phyloP scores from a whole-genome alignment of 805 yeast genomes.

The Saturnispora mendoncae region DNA sequence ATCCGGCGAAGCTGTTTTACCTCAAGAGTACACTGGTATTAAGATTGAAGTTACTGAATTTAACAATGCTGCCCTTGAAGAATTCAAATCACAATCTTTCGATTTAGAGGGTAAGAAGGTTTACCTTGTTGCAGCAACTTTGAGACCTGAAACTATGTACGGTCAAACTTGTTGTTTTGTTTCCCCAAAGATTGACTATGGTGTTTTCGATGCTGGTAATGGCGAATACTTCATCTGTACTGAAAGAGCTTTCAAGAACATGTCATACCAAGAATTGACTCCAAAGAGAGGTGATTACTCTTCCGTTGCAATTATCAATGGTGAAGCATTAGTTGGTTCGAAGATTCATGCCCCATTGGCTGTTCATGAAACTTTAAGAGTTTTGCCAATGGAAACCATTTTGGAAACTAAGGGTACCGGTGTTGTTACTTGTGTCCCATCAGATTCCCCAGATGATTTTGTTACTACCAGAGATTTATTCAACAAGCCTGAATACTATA shows the following conservation, averaged over 20 bases:
- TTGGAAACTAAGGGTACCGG: slow-evolving; percentile 96
- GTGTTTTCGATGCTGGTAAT: slow-evolving; percentile 78
- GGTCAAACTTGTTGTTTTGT: slow-evolving; percentile 98
- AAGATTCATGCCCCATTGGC: slow-evolving; percentile 81
- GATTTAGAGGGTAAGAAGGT: slow-evolving; percentile 50
- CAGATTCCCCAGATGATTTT: slow-evolving; percentile 97
- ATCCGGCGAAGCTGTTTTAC: slow-evolving; percentile 93
- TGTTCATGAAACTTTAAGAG: slow-evolving; percentile 56
- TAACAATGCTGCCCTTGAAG: slow-evolving; percentile 46
- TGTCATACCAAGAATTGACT: slow-evolving; percentile 89
- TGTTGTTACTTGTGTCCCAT: slow-evolving; percentile 97
- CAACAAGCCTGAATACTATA: slow-evolving; percentile 86
- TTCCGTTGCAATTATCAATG: slow-evolving; percentile 52
- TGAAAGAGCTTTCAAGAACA: slow-evolving; percentile 92
- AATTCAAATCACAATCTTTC: slow-evolving; percentile 41
- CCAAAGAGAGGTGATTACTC: slow-evolving; percentile 76
- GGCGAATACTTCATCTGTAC: slow-evolving; percentile 76
- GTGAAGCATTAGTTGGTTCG: slow-evolving; percentile 75
- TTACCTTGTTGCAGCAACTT: slow-evolving; percentile 88
- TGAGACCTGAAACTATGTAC: slow-evolving; percentile 98
- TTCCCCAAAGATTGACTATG: slow-evolving; percentile 87
- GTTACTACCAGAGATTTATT: slow-evolving; percentile 77
- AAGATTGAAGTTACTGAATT: slow-evolving; percentile 68
- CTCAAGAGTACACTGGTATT: slow-evolving; percentile 93
- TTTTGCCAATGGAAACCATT: slow-evolving; percentile 96